A percentile compares a stretch with the other conserved stretches of the same genome.
These are phyloP conservation scores for Aspergillus pseudotamarii DNA, from an alignment of 2,329 filamentous ascomycete genomes.

Conservation along the genomic window DNA sequence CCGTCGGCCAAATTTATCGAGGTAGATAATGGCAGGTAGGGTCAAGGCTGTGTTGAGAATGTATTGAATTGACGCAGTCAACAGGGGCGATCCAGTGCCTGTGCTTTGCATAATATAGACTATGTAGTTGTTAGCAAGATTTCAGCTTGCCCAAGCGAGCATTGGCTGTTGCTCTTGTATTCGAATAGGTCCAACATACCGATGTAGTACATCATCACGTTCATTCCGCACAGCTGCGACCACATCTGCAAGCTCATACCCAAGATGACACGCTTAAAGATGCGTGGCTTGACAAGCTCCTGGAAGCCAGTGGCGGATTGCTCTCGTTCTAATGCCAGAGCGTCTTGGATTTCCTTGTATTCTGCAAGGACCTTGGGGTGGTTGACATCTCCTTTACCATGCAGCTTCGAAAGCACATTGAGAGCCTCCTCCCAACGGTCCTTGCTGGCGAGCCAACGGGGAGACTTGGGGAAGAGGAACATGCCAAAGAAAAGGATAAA, in stretches of 20 bases:
- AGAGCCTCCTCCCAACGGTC: conserved; percentile 59
- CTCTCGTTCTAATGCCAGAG: conserved; percentile 70
- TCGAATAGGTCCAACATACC: conserved; percentile 16
- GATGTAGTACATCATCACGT: conserved; percentile 73
- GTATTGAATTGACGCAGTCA: conserved; percentile 70
- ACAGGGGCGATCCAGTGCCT: conserved; percentile 57
- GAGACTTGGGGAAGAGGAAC: conserved; percentile 56
- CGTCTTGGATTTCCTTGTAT: conserved; percentile 70
- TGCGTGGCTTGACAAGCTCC: conserved; percentile 70
- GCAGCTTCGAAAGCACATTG: conserved; percentile 56
- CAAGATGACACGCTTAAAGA: conserved; percentile 71
- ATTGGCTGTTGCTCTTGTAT: not conserved
- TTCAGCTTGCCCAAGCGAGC: rapidly evolving
- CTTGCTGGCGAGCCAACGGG: conserved; percentile 64
- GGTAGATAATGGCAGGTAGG: conserved; percentile 70
- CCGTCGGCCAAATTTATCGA: conserved; percentile 75
- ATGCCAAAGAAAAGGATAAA: conserved; percentile 60
- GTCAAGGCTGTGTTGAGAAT: conserved; percentile 80
- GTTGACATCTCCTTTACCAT: conserved; percentile 65
- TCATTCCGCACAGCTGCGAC: conserved; percentile 75
- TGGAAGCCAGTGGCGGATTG: conserved; percentile 69
- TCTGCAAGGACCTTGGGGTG: conserved; percentile 68
- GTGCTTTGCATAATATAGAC: conserved; percentile 67
- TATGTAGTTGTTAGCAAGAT: not conserved
- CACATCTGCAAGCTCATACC: conserved; percentile 73